Base-by-base conservation (phyloP, 352 stramenopile genomes). In the Globisporangium okanoganense region DNA sequence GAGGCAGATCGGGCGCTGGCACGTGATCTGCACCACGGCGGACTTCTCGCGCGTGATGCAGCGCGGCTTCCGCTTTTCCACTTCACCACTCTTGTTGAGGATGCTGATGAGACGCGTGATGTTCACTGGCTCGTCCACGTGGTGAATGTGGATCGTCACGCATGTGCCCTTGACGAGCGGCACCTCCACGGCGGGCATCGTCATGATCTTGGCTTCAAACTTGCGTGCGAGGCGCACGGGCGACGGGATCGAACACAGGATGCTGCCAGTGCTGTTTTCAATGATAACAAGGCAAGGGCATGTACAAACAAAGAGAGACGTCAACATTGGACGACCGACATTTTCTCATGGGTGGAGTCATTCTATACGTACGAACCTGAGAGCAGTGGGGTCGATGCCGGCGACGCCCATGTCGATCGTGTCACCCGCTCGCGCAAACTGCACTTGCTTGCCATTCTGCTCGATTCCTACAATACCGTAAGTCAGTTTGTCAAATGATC, bases 121-220 rank as follows among this genome's bases (percentile, higher is more conserved):
- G 66, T 87, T 86, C 22, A 87, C 87, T 10, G 87, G 83, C 57
- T 96, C 87, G 61, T 96, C 85, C 18, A 96, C 77, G 69, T 91
- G 84, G 69, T 96, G 87, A 62, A 94, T 81, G 69, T 96, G 85
- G 59, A 94, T 86, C 48, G 83, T 92, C 71, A 94, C 65, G 59
- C 73, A 84, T 36, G 85, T 88, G 49, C 87, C 87, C 62, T 94
- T 94, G 25, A 96, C 84, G 5, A 96, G 70, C 44, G 87, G 87
- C 57, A 94, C 82, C 55, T 96, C 82, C 13, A 96, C 79, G 3
- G 80, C 73, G 0, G 87, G 84, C 84, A 96, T 94, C 1, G 85
- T 94, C 82, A 94, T 92, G 65, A 96, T 96, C 79, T 96, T 92
- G 50, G 85, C 85, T 63, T 96, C 85, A 36, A 96, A 94, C 51